Conservation (phyloP, 2,329 filamentous ascomycete genomes). For the Magnaporthiopsis incrustans region DNA sequence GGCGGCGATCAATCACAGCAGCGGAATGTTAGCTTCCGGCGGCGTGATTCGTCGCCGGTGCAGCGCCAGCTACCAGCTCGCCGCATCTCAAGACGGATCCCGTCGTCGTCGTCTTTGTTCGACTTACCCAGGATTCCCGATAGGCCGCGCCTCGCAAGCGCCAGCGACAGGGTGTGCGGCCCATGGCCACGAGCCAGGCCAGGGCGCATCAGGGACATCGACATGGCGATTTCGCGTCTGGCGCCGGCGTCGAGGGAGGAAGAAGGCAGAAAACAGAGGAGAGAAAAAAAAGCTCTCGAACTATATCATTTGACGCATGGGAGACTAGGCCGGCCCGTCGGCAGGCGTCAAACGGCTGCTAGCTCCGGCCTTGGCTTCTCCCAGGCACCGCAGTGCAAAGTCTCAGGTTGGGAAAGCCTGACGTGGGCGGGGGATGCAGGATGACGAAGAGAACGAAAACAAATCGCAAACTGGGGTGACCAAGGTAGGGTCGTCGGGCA, state of each 20-base stretch:
- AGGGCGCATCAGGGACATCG: constrained; percentile 16
- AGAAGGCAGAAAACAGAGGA: not conserved
- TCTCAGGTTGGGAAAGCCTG: no score
- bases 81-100: not conserved
- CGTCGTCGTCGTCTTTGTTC: not conserved
- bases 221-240: constrained; percentile 9
- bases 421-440: not conserved
- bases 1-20: no score
- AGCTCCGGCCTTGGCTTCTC: not conserved
- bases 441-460: not conserved
- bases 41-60: not conserved
- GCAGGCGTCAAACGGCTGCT: not conserved
- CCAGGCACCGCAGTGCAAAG: not conserved
- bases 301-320: not conserved
- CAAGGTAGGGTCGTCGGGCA: no score
- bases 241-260: not conserved
- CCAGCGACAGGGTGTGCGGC: constrained; percentile 5
- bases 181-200: constrained; percentile 12
- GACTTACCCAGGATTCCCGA: constrained; percentile 14
- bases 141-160: constrained; percentile 11
- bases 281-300: not conserved
- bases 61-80: not conserved
- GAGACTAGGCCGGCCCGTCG: not conserved
- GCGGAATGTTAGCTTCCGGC: not conserved
- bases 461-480: not conserved